These are phyloP conservation scores for Trichophyton equinum DNA, from an alignment of 2,329 filamentous ascomycete species.

Conservation along the genomic window DNA sequence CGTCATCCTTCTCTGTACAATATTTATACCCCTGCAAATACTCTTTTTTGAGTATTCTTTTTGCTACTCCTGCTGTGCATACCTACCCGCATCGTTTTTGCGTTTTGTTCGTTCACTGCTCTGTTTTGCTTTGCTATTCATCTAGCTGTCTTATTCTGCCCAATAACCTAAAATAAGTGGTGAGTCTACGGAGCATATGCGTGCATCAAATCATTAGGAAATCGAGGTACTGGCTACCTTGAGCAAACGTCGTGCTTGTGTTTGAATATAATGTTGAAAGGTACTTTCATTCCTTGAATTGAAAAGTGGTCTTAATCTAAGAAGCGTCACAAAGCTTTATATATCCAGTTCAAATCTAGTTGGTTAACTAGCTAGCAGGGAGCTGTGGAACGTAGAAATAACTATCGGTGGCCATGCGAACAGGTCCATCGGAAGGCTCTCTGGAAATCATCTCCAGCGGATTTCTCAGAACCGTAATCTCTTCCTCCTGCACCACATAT, in stretches of 20 bases:
- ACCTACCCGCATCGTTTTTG: neutral
- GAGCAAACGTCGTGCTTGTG: neutral
- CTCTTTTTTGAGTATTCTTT: neutral
- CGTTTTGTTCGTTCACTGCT: neutral
- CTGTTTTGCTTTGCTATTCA: neutral
- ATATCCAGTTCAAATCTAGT: too few species aligned
- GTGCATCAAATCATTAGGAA: neutral
- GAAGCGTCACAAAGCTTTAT: too few species aligned
- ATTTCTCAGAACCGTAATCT: slow-evolving; percentile 24
- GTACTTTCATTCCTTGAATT: neutral
- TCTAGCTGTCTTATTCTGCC: neutral
- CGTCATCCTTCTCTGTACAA: neutral
- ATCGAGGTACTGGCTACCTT: neutral
- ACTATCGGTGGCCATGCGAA: slow-evolving; percentile 11
- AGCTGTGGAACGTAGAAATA: slow-evolving; percentile 28
- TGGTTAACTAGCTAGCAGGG: neutral
- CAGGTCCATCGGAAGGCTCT: neutral
- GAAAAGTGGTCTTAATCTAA: too few species aligned
- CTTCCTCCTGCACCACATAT: slow-evolving; percentile 30
- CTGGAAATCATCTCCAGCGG: slow-evolving; percentile 21
- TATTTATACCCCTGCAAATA: neutral
- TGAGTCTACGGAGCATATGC: neutral
- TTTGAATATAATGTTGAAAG: neutral
- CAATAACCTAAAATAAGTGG: neutral
- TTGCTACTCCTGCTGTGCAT: slow-evolving; percentile 1